phyloP scores from a whole-genome alignment of 352 stramenopile genomes.

The Phytopythium chamaehyphon region DNA sequence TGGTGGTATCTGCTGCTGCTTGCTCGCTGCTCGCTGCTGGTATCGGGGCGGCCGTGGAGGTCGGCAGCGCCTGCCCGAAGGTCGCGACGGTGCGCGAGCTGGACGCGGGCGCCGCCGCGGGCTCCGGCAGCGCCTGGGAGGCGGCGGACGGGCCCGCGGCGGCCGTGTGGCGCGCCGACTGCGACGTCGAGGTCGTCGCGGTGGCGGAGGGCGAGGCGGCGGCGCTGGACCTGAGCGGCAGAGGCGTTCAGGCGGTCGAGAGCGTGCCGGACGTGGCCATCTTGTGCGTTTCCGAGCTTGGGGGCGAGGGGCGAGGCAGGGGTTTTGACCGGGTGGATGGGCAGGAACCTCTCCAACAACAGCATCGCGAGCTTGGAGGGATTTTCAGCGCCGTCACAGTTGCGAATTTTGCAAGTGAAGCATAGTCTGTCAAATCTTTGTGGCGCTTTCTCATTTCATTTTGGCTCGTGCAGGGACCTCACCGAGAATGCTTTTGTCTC shows the following conservation, averaged over 20 bases:
- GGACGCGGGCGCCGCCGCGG: neutral
- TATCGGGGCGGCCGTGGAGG: neutral
- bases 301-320: neutral
- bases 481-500: neutral
- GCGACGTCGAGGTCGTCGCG: constrained; percentile 18
- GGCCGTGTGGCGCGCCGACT: constrained; percentile 16
- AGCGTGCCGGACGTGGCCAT: constrained; percentile 23
- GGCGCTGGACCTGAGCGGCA: constrained; percentile 22
- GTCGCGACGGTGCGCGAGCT: constrained; percentile 4
- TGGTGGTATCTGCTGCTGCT: neutral
- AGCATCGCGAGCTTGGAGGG: constrained; percentile 12
- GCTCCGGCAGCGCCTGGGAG: constrained; percentile 3
- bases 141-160: constrained; percentile 10
- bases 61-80: constrained; percentile 7
- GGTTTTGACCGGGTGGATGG: neutral
- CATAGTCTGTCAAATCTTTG: neutral
- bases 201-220: constrained; percentile 8
- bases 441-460: neutral
- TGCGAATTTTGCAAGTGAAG: constrained; percentile 2
- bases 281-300: constrained; percentile 11
- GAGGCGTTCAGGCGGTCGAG: constrained; percentile 21
- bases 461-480: neutral
- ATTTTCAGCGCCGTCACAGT: neutral
- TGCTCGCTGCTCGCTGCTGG: neutral
- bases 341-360: constrained; percentile 33